Percentiles rank a stretch among this genome's conserved stretches.
These are phyloP conservation scores for Limnanthes douglasii DNA, from an alignment of 345 rosid species.

Conservation along the genomic window DNA sequence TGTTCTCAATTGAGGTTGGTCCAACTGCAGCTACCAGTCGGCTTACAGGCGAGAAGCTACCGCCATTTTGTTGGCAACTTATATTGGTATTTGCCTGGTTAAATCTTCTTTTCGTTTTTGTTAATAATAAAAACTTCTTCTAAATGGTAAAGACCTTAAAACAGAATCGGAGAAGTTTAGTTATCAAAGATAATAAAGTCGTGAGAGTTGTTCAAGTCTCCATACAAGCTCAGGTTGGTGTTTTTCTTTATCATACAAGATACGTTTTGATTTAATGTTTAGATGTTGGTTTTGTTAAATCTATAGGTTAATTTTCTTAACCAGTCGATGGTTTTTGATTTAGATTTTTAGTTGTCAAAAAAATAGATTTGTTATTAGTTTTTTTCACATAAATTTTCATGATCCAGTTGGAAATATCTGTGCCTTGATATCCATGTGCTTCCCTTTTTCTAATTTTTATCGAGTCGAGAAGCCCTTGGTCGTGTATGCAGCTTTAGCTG, in stretches of 20 bases:
- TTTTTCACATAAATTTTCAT: no score
- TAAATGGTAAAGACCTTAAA: no score
- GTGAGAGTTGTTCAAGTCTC: constrained; percentile 11
- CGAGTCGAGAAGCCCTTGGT: constrained; percentile 78
- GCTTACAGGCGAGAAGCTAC: no score
- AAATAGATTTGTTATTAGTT: background rate
- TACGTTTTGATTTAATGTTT: no score
- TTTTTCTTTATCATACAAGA: background rate
- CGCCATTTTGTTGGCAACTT: no score
- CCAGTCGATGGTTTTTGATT: background rate
- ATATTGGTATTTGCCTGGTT: no score
- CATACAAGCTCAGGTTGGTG: constrained; percentile 43
- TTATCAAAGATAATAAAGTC: constrained; percentile 13
- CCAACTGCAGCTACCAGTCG: no score
- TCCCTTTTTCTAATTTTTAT: constrained; percentile 82
- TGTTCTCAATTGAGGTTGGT: no score
- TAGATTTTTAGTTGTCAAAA: background rate
- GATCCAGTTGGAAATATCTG: constrained; percentile 18
- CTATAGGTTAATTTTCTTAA: no score
- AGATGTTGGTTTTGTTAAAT: no score
- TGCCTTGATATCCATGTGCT: constrained; percentile 86
- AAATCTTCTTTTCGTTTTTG: no score
- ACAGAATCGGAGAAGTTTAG: constrained; percentile 29
- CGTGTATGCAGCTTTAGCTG: constrained; percentile 94
- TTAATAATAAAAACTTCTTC: no score